These are phyloP conservation scores for Linum tenue DNA, from an alignment of 345 rosid genomes.

Conservation along the genomic window DNA sequence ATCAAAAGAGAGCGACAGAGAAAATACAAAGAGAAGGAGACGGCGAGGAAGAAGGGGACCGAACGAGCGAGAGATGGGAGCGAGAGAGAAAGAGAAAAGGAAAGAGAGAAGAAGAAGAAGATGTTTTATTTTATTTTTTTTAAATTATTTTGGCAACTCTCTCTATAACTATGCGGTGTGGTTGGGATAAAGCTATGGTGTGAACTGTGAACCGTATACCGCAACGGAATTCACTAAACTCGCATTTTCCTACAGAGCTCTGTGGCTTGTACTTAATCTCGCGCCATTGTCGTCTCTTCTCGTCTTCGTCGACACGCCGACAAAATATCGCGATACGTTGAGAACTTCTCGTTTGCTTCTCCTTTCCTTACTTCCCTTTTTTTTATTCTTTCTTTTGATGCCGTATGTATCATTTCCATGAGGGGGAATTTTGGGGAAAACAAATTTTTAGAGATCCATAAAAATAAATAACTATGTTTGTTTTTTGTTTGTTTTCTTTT, in stretches of 20 bases:
- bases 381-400: neutral
- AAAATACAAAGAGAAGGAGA: neutral
- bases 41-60: constrained; percentile 7
- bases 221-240: neutral
- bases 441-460: neutral
- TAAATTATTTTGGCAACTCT: neutral
- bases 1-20: neutral
- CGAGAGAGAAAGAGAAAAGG: neutral
- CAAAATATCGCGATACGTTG: neutral
- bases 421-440: neutral
- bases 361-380: neutral
- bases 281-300: neutral
- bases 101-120: neutral
- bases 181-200: neutral
- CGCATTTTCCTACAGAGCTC: neutral
- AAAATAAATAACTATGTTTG: no score
- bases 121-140: neutral
- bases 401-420: neutral
- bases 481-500: no score
- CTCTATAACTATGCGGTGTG: neutral
- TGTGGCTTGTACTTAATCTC: no score
- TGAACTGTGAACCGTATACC: neutral
- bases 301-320: neutral
- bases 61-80: constrained; percentile 14
- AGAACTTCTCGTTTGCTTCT: neutral